Evolutionary conservation across 352 stramenopile species (phyloP), one percentile per base, ranked within the genome.

Genomic region (Nothophytophthora sp.): DNA sequence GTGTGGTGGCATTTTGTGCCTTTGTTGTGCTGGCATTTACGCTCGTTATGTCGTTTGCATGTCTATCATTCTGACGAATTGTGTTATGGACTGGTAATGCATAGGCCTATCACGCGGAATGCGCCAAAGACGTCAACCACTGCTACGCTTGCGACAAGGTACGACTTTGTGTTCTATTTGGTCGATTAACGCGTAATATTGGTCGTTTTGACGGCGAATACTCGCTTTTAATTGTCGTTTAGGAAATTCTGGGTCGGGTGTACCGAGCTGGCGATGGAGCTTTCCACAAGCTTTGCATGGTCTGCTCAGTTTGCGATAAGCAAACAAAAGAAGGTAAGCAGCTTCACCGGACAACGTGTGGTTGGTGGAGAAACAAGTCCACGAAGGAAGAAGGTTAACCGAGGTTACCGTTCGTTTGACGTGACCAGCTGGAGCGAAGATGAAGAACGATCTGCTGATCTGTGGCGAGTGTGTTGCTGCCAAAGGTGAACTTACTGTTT

Each of bases 211-310:
- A n/a, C n/a, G n/a, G n/a, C n/a, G n/a, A n/a, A n/a, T n/a, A n/a
- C n/a, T n/a, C n/a, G n/a, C n/a, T 13, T 35, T 10, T 10, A 7
- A 10, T 16, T 18, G 5, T 7, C 10, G 3, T 15, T 19, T 43
- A 86, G 70, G 82, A 93, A 66, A 90, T 93, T 32, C 70, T 93
- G 25, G 82, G 82, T 1, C 76, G 80, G 22, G 73, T 86, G 46
- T 88, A 93, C 42, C 81, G 84, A 20, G 76, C 70, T 45, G 82
- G 63, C 0, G 77, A 81, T 24, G 55, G 59, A 2, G 70, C 70
- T 3, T 93, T 90, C 66, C 82, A 93, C 54, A 86, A 86, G 37
- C 67, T 90, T 12, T 93, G 82, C 42, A 90, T 93, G 78, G 42
- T 84, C 24, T 93, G 82, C 57, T 83, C 78, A 0, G 57, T 76